Base-by-base conservation (phyloP, 1,284 basidiomycete species). In the Retiboletus flavoniger region DNA sequence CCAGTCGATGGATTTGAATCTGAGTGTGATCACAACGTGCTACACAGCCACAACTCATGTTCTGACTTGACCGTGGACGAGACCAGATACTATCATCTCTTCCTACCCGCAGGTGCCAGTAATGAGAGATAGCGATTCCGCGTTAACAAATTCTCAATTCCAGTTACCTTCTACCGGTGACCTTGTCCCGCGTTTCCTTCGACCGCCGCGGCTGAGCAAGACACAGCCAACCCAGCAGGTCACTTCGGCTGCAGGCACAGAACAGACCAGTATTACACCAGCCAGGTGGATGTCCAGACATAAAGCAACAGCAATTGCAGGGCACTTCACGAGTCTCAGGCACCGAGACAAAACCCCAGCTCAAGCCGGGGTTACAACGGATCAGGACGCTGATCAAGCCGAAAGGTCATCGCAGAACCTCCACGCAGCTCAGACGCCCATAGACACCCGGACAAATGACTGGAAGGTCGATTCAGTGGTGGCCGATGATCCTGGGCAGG, bases 291-390 rank as follows among this genome's bases (percentile, higher is more conserved):
- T 70, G 44, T 69, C 72, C 24, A 74, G 62, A 47, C 63, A 71
- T 17, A 78, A 73, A 57, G 55, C 72, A 7, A 66, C 70, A 14
- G 72, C 72, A 5, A 53, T 78, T 3, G 63, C 67, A 8, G 47
- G 4, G 31, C 69, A 72, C 17, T 68, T 78, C 40, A 72, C 73
- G 55, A 72, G 66, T 21, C 60, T 67, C 39, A 60, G 60, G 16
- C 52, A 56, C 44, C 55, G 60, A 40, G 32, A 59, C 39, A 54
- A 38, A 34, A 24, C 54, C 44, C 50, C 54, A 44, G 29, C 51
- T 50, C 51, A 55, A 50, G 38, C 58, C 13, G 57, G 46, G 44
- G 56, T 48, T 26, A 28, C 34, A 41, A 21, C 47, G 39, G 51
- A 51, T 29, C 53, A 53, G 14, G 49, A 56, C 7, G 51, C 45